Evolutionary conservation across 495 filamentous ascomycete genomes (phyloP).

Genomic region (Xylaria palmicola): DNA sequence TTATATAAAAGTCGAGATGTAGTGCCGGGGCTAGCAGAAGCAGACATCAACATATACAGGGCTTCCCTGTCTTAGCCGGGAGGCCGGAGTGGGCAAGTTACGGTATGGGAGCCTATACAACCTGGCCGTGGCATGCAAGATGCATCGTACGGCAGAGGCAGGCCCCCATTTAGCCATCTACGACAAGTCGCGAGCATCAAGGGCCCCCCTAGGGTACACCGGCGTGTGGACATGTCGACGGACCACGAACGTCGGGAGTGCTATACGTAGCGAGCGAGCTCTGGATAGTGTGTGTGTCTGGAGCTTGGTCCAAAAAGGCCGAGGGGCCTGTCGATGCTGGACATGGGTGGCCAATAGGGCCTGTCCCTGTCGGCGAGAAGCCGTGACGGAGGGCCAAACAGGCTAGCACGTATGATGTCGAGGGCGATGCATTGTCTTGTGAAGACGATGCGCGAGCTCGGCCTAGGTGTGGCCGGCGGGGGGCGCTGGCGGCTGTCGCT

Average conservation of each 20-base stretch:
- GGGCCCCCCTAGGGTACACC: constrained; percentile 10
- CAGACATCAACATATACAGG: constrained; percentile 4
- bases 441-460: not conserved
- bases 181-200: not conserved
- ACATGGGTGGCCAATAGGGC: constrained; percentile 4
- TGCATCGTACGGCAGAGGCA: constrained; percentile 12
- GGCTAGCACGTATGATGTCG: constrained; percentile 9
- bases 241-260: not conserved
- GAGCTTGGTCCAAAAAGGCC: not conserved
- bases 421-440: not conserved
- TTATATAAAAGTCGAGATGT: constrained; percentile 3
- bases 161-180: constrained; percentile 10
- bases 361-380: constrained; percentile 10
- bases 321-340: constrained; percentile 4
- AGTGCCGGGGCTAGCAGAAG: constrained; percentile 1
- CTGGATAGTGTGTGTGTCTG: not conserved
- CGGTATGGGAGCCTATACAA: constrained; percentile 6
- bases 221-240: not conserved
- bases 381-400: constrained; percentile 7
- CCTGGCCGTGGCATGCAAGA: not conserved
- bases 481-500: not conserved
- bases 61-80: constrained; percentile 9
- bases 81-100: constrained; percentile 6
- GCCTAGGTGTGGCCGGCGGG: constrained; percentile 2
- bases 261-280: constrained; percentile 2